Percentiles rank a stretch among this genome's conserved stretches.
These are phyloP conservation scores for Kluyveromyces sp. DNA, from an alignment of 1,139 yeast species.

Conservation along the genomic window DNA sequence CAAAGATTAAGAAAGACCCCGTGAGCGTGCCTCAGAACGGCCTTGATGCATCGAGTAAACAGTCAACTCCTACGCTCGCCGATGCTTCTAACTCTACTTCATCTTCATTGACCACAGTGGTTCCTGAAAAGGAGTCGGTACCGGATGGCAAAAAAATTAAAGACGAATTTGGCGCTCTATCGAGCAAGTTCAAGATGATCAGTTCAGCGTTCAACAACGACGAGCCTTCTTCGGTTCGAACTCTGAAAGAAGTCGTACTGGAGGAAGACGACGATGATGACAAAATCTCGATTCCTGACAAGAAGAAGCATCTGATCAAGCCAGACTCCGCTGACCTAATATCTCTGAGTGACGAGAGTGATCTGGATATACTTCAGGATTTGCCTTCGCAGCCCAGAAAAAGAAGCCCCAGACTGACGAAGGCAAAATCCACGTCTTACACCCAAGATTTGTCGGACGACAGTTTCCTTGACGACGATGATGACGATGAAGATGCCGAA, in stretches of 20 bases:
- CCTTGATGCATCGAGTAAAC: constrained; percentile 9
- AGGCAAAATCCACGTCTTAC: constrained; percentile 20
- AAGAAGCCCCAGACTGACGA: constrained; percentile 25
- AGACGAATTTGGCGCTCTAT: constrained; percentile 26
- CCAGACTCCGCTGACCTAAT: background rate
- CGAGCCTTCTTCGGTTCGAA: background rate
- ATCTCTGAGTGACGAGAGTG: constrained; percentile 21
- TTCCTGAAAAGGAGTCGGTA: constrained; percentile 6
- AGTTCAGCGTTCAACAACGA: background rate
- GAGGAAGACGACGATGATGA: constrained; percentile 6
- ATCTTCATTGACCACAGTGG: too few species aligned
- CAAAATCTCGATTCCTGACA: constrained; percentile 2
- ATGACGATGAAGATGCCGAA: constrained; percentile 16
- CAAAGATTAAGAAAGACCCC: constrained; percentile 24
- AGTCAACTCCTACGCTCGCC: constrained; percentile 16
- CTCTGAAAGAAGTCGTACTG: background rate
- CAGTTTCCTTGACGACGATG: constrained; percentile 27
- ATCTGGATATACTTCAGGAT: constrained; percentile 17
- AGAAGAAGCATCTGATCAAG: background rate
- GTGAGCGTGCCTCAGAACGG: constrained; percentile 10
- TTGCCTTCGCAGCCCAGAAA: constrained; percentile 18
- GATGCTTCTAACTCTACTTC: too few species aligned
- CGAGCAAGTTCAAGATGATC: constrained; percentile 27
- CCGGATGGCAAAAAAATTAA: constrained; percentile 15
- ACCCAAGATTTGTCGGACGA: constrained; percentile 27